Conservation (phyloP, 2,329 filamentous ascomycete genomes). For the Lasiodiplodia gonubiensis region DNA sequence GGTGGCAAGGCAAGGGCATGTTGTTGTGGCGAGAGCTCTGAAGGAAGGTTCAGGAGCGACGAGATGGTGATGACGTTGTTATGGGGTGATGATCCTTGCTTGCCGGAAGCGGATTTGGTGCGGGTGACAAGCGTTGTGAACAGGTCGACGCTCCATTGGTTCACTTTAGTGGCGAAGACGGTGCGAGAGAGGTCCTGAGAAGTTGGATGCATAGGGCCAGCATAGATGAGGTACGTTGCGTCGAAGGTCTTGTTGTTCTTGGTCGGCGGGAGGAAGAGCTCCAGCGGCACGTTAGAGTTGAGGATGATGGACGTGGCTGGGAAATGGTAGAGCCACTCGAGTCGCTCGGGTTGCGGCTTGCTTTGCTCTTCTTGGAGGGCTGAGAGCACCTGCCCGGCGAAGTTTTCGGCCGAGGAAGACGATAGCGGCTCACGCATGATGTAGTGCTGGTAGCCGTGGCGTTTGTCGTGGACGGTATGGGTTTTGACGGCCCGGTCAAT, state of each 20-base stretch:
- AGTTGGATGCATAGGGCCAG: not conserved
- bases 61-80: not conserved
- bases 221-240: not conserved
- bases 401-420: not conserved
- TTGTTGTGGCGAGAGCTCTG: not conserved
- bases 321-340: constrained; percentile 18
- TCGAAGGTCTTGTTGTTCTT: not conserved
- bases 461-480: constrained; percentile 42
- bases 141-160: constrained; percentile 20
- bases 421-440: constrained; percentile 33
- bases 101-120: not conserved
- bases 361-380: not conserved
- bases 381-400: constrained; percentile 5
- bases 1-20: not conserved
- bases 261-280: constrained; percentile 15
- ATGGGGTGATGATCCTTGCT: not conserved
- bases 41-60: not conserved
- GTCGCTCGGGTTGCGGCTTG: constrained; percentile 1
- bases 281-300: constrained; percentile 15
- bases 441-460: constrained; percentile 45
- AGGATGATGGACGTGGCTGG: constrained; percentile 4
- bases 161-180: constrained; percentile 9
- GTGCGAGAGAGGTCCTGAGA: not conserved
- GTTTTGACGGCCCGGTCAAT: constrained; percentile 45
- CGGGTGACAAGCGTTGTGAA: constrained; percentile 15